Evolutionary conservation across 148 eudicot species (phyloP).

Genomic region (Spergularia marina): DNA sequence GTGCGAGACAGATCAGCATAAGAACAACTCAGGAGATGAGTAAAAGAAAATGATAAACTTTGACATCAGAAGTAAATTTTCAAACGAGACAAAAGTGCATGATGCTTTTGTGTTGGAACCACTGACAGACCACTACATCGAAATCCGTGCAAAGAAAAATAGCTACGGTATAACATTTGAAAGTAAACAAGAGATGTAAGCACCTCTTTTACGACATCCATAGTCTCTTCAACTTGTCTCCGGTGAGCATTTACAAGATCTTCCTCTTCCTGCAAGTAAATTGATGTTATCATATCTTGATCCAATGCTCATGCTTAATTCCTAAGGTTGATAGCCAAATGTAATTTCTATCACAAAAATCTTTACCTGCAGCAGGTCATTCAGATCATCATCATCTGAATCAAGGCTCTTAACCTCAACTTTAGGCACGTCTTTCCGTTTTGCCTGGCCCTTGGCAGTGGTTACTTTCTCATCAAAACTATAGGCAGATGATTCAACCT

Average conservation of each 20-base stretch:
- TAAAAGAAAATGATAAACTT: too few relatives aligned
- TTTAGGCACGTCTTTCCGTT: conserved; percentile 60
- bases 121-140: neutral
- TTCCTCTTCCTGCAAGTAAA: conserved; percentile 79
- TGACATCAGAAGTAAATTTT: too few relatives aligned
- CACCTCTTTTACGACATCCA: conserved; percentile 97
- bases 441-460: conserved; percentile 52
- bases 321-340: neutral
- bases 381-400: conserved; percentile 72
- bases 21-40: too few relatives aligned
- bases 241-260: conserved; percentile 96
- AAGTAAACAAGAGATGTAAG: conserved; percentile 5
- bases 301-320: neutral
- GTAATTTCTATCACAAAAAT: neutral
- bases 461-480: conserved; percentile 52
- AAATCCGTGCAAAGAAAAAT: too few relatives aligned
- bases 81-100: neutral
- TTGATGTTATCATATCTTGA: neutral
- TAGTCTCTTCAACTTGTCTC: conserved; percentile 94
- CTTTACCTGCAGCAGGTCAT: conserved; percentile 72
- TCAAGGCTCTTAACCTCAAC: conserved; percentile 41
- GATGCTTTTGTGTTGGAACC: neutral
- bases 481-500: conserved; percentile 44
- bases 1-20: neutral
- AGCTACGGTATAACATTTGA: too few relatives aligned